A percentile compares a stretch with the other conserved stretches of the same genome.
These are phyloP conservation scores for Monosporascus ibericus DNA, from an alignment of 2,329 filamentous ascomycete species.

Conservation along the genomic window DNA sequence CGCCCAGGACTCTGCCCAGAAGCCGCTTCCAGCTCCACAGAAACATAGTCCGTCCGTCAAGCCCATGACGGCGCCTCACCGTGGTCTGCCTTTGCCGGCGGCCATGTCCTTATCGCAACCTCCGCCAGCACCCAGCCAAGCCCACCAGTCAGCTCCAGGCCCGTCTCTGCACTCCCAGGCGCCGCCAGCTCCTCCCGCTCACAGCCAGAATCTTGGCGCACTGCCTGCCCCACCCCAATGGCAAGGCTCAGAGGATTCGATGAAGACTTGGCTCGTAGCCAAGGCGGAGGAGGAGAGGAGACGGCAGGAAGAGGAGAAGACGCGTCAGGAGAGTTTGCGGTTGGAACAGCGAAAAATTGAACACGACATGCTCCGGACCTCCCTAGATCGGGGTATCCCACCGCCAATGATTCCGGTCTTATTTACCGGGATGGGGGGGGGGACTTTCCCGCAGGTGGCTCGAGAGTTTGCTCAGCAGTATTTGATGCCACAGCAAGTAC, in stretches of 20 bases:
- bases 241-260: conserved; percentile 62
- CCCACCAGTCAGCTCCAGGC: conserved; percentile 22
- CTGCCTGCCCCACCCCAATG: conserved; percentile 61
- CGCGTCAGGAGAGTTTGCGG: conserved; percentile 56
- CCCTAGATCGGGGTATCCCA: conserved; percentile 63
- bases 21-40: conserved; percentile 32
- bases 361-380: conserved; percentile 65
- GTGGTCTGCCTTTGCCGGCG: conserved; percentile 63
- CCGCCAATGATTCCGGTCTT: conserved; percentile 69
- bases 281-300: conserved; percentile 69
- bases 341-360: conserved; percentile 69
- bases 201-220: conserved; percentile 40
- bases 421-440: conserved; percentile 66
- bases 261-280: conserved; percentile 65
- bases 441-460: conserved; percentile 52
- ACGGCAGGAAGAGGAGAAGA: conserved; percentile 69
- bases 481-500: conserved; percentile 45
- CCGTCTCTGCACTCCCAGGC: conserved; percentile 25
- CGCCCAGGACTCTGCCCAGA: conserved; percentile 41
- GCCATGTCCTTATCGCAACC: conserved; percentile 54
- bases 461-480: conserved; percentile 65
- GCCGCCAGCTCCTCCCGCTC: conserved; percentile 26
- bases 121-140: conserved; percentile 21
- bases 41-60: conserved; percentile 43
- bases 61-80: conserved; percentile 64